Percentiles rank a stretch among this genome's conserved stretches.
phyloP scores from a whole-genome alignment of 768 basidiomycete species.

The Termitomyces eurrhizus region DNA sequence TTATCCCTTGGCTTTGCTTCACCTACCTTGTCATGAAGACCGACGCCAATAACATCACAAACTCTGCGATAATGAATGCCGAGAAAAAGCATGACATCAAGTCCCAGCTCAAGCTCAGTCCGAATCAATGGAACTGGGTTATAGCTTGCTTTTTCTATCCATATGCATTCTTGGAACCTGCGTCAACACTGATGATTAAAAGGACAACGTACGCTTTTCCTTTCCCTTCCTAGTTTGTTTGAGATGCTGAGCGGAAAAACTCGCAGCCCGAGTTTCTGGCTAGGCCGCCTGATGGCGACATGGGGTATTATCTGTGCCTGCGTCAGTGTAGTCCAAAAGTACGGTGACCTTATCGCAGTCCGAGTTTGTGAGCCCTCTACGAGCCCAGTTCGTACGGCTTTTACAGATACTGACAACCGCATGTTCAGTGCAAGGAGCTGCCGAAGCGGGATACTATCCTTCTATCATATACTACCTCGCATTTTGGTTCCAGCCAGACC shows the following conservation, averaged over 20 bases:
- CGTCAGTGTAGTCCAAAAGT: slow-evolving; percentile 11
- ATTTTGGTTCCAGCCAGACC: slow-evolving; percentile 15
- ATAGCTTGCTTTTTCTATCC: slow-evolving; percentile 16
- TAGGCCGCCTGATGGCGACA: slow-evolving; percentile 13
- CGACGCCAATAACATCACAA: slow-evolving; percentile 13
- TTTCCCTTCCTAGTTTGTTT: neutral
- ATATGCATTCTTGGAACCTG: slow-evolving; percentile 12
- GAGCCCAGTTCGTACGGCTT: neutral
- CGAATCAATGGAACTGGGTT: slow-evolving; percentile 14
- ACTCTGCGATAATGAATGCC: slow-evolving; percentile 14
- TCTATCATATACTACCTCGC: slow-evolving; percentile 15
- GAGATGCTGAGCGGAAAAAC: neutral
- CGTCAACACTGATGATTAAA: slow-evolving; percentile 14
- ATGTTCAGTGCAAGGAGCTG: slow-evolving; percentile 11
- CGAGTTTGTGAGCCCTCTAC: slow-evolving; percentile 8
- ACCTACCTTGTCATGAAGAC: slow-evolving; percentile 15
- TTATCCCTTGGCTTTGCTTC: slow-evolving; percentile 14
- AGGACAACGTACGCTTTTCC: slow-evolving; percentile 8
- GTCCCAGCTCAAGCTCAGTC: slow-evolving; percentile 9
- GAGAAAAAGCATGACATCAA: slow-evolving; percentile 14
- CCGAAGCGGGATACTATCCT: slow-evolving; percentile 18
- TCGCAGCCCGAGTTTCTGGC: slow-evolving; percentile 14
- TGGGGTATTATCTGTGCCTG: slow-evolving; percentile 14
- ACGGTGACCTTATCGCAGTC: slow-evolving; percentile 8
- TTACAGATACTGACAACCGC: neutral